Percentiles rank a stretch among this genome's conserved stretches.
These are phyloP conservation scores for Pyrenophora seminiperda DNA, from an alignment of 2,329 filamentous ascomycete species.

Conservation along the genomic window DNA sequence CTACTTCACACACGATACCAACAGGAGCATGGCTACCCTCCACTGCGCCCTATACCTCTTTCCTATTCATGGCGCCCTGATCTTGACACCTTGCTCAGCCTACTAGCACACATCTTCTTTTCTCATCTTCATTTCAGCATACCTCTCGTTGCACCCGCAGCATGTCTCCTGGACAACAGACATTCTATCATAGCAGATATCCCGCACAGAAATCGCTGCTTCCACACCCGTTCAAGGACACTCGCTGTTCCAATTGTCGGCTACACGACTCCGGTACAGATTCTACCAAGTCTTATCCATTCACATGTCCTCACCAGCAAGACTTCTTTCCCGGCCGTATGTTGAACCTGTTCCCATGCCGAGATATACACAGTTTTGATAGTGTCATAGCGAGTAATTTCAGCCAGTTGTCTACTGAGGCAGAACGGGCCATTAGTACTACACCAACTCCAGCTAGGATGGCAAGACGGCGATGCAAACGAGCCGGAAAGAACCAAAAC, in stretches of 20 bases:
- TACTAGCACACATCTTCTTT: slow-evolving; percentile 11
- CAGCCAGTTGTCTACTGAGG: slow-evolving; percentile 27
- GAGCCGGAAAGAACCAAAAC: slow-evolving; percentile 23
- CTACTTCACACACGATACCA: too few species aligned
- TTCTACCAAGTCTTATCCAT: slow-evolving; percentile 6
- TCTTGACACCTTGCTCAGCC: background rate
- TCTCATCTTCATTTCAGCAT: slow-evolving; percentile 16
- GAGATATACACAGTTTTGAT: background rate
- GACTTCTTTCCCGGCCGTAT: slow-evolving; percentile 32
- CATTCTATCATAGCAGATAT: slow-evolving; percentile 13
- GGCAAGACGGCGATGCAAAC: slow-evolving; percentile 25
- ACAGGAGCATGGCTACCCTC: background rate
- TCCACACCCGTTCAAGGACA: slow-evolving; percentile 11
- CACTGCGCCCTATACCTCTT: background rate
- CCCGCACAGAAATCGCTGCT: slow-evolving; percentile 10
- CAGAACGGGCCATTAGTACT: slow-evolving; percentile 29
- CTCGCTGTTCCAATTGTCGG: slow-evolving; percentile 19
- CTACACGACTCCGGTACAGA: slow-evolving; percentile 1
- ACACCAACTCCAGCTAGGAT: slow-evolving; percentile 8
- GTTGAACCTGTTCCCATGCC: background rate
- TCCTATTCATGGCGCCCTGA: background rate
- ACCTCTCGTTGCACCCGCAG: slow-evolving; percentile 7
- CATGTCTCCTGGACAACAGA: slow-evolving; percentile 26
- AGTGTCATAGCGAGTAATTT: slow-evolving; percentile 35
- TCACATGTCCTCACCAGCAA: slow-evolving; percentile 21